Conservation (phyloP, 1,284 basidiomycete genomes). For the Ceratobasidium sp. region DNA sequence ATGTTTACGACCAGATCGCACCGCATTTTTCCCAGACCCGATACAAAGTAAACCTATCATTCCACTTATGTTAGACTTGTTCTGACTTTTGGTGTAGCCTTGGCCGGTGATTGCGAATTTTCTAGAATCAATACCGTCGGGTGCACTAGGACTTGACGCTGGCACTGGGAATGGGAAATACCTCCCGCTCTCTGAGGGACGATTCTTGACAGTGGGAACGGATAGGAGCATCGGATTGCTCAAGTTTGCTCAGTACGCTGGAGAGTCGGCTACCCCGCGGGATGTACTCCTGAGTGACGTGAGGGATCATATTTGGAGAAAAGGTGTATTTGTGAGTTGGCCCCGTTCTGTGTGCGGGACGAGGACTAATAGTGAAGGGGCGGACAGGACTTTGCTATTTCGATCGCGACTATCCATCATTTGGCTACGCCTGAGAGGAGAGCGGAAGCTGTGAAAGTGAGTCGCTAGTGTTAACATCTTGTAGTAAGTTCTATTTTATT, state of each 20-base stretch:
- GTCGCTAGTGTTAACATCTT: slow-evolving; percentile 48
- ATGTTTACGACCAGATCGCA: slow-evolving; percentile 91
- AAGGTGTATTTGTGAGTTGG: slow-evolving; percentile 76
- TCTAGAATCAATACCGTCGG: slow-evolving; percentile 75
- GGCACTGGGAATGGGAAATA: slow-evolving; percentile 99
- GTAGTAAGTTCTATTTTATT: neutral
- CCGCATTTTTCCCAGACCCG: slow-evolving; percentile 92
- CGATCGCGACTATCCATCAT: slow-evolving; percentile 95
- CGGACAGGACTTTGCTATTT: slow-evolving; percentile 89
- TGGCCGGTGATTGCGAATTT: slow-evolving; percentile 95
- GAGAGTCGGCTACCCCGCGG: slow-evolving; percentile 54
- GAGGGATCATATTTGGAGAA: slow-evolving; percentile 74
- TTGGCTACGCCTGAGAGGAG: slow-evolving; percentile 81
- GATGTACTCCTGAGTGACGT: slow-evolving; percentile 85
- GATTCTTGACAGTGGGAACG: slow-evolving; percentile 80
- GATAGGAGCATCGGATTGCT: slow-evolving; percentile 84
- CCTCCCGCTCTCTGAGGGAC: slow-evolving; percentile 70
- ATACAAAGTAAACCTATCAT: slow-evolving; percentile 80
- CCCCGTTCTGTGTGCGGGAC: slow-evolving; percentile 20
- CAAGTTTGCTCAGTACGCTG: slow-evolving; percentile 72
- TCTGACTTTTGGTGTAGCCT: slow-evolving; percentile 63
- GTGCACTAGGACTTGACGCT: slow-evolving; percentile 90
- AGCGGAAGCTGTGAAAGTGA: slow-evolving; percentile 75
- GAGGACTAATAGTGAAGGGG: slow-evolving; percentile 42
- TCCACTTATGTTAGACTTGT: slow-evolving; percentile 46